These are phyloP conservation scores for Eucalyptus melliodora DNA, from an alignment of 345 rosid species.

Conservation along the genomic window DNA sequence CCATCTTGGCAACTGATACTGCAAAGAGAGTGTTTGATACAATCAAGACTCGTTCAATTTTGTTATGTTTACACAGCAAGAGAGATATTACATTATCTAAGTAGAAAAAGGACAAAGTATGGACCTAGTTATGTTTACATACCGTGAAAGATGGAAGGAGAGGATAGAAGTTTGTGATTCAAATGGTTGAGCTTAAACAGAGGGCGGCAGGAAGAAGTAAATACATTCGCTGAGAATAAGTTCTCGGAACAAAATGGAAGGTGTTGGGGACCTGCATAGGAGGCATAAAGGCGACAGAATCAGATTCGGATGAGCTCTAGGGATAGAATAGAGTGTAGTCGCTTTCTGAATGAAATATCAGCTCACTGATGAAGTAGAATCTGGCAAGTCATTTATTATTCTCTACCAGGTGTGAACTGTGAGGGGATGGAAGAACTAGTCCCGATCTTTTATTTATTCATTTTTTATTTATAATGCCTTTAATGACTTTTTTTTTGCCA, in stretches of 20 bases:
- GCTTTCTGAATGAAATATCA: not conserved
- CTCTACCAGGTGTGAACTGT: not conserved
- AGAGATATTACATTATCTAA: not conserved
- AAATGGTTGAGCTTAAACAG: not conserved
- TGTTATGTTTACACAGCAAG: not conserved
- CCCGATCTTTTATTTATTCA: not conserved
- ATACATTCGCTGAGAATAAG: not conserved
- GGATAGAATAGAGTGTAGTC: not conserved
- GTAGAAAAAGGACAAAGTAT: not conserved
- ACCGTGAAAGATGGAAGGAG: not conserved
- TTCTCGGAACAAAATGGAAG: not conserved
- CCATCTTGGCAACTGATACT: conserved; percentile 12
- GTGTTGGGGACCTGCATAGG: not conserved
- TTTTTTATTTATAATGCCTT: not conserved
- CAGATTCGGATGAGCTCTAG: not conserved
- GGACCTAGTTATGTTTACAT: not conserved
- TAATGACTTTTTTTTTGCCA: not conserved
- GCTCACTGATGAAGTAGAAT: not conserved
- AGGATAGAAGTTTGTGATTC: not conserved
- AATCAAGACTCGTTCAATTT: not conserved
- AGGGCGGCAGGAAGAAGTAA: not conserved
- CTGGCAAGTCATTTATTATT: not conserved
- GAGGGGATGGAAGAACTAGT: not conserved
- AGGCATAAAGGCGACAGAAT: not conserved
- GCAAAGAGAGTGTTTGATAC: not conserved